Conservation (phyloP, 164 flowering plant genomes). For the Piper betle region DNA sequence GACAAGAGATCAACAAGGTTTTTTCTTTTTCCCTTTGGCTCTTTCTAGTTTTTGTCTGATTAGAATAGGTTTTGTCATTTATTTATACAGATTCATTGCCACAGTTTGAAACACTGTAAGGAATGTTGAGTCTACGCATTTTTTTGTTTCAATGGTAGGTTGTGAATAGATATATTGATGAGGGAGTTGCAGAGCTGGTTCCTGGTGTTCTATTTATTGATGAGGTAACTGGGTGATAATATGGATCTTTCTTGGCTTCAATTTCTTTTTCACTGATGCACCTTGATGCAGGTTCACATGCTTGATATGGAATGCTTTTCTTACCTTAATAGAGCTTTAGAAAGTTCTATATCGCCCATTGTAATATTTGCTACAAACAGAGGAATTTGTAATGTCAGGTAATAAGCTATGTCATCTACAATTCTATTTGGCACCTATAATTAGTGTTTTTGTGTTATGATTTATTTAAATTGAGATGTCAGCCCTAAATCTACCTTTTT, state of each 20-base stretch:
- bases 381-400: conserved; percentile 91
- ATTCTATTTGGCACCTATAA: neutral
- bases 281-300: conserved; percentile 78
- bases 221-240: conserved; percentile 37
- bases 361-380: conserved; percentile 95
- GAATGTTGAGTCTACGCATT: neutral
- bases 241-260: conserved; percentile 3
- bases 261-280: neutral
- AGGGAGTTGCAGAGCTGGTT: conserved; percentile 96
- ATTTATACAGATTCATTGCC: neutral
- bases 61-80: neutral
- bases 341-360: conserved; percentile 85
- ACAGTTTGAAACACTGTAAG: neutral
- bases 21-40: conserved; percentile 13
- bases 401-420: conserved; percentile 5
- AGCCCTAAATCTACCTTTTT: neutral
- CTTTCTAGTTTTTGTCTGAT: neutral
- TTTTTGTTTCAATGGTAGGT: conserved; percentile 36
- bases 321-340: conserved; percentile 85
- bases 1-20: conserved; percentile 95
- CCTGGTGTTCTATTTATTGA: conserved; percentile 91
- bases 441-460: neutral
- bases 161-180: conserved; percentile 82
- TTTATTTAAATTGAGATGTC: neutral
- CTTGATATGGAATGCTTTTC: conserved; percentile 97